Percentiles rank a stretch among this genome's conserved stretches.
phyloP scores from a whole-genome alignment of 768 basidiomycete species.

The Omphalotus guepiniiformis region DNA sequence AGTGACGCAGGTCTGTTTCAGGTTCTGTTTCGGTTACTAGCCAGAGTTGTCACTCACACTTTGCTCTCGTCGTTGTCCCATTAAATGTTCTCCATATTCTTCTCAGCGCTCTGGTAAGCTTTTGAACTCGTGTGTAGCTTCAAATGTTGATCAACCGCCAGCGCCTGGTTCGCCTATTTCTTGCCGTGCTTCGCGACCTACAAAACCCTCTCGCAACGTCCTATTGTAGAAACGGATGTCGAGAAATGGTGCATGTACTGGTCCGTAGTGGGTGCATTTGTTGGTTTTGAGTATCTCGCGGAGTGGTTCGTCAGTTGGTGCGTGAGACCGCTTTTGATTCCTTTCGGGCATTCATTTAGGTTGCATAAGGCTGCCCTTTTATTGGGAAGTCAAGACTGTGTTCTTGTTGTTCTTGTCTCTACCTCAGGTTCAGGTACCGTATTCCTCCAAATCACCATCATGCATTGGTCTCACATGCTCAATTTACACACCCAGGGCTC shows the following conservation, averaged over 20 bases:
- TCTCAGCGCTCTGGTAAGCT: slow-evolving; percentile 13
- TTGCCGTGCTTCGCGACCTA: slow-evolving; percentile 62
- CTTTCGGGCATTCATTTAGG: slow-evolving; percentile 13
- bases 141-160: slow-evolving; percentile 16
- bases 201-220: slow-evolving; percentile 58
- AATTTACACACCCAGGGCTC: slow-evolving; percentile 47
- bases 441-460: too few species aligned
- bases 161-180: slow-evolving; percentile 70
- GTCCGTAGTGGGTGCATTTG: slow-evolving; percentile 54
- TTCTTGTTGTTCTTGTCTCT: slow-evolving; percentile 65
- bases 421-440: slow-evolving; percentile 66
- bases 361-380: slow-evolving; percentile 62
- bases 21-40: too few species aligned
- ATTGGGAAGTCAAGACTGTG: slow-evolving; percentile 68
- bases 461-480: neutral
- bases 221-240: slow-evolving; percentile 45
- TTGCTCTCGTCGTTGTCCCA: neutral
- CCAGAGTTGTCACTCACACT: neutral
- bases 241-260: slow-evolving; percentile 61
- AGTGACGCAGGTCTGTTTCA: too few species aligned
- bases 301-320: slow-evolving; percentile 69
- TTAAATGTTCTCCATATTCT: slow-evolving; percentile 11
- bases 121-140: neutral
- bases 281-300: slow-evolving; percentile 58
- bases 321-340: slow-evolving; percentile 18